Evolutionary conservation across 768 basidiomycete species (phyloP).

Genomic region (Dacryopinax primogenitus): DNA sequence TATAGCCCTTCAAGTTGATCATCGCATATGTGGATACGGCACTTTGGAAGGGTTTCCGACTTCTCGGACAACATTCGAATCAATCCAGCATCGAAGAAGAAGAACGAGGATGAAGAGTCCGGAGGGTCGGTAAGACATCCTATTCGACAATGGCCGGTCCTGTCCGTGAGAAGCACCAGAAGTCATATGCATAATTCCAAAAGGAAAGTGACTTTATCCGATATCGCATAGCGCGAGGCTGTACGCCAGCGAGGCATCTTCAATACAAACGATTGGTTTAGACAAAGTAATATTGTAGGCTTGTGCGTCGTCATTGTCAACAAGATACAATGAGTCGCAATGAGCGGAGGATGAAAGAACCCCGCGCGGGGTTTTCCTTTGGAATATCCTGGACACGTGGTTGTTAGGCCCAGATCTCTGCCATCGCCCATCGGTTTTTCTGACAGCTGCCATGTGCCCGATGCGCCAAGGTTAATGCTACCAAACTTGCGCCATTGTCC

Average conservation of each 20-base stretch:
- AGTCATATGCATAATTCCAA: neutral
- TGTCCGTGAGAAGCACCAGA: neutral
- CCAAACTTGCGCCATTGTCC: neutral
- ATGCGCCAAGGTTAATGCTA: neutral
- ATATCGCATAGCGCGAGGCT: neutral
- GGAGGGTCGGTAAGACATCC: neutral
- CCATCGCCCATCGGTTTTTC: neutral
- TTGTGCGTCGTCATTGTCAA: neutral
- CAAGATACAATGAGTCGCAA: neutral
- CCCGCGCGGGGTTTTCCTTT: neutral
- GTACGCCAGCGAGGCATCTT: no score
- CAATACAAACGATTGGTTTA: no score
- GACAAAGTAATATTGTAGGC: neutral
- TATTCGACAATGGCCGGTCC: neutral
- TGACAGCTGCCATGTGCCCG: neutral
- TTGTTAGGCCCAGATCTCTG: neutral
- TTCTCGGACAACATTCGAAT: neutral
- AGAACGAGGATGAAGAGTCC: neutral
- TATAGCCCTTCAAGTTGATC: neutral
- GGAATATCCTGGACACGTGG: neutral
- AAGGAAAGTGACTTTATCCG: neutral
- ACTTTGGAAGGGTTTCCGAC: neutral
- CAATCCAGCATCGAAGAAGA: neutral
- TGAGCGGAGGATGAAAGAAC: neutral
- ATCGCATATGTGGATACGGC: neutral